A percentile compares a stretch with the other conserved stretches of the same genome.
Evolutionary conservation across 2,329 filamentous ascomycete species (phyloP).

Genomic region (Microcera coccophila): DNA sequence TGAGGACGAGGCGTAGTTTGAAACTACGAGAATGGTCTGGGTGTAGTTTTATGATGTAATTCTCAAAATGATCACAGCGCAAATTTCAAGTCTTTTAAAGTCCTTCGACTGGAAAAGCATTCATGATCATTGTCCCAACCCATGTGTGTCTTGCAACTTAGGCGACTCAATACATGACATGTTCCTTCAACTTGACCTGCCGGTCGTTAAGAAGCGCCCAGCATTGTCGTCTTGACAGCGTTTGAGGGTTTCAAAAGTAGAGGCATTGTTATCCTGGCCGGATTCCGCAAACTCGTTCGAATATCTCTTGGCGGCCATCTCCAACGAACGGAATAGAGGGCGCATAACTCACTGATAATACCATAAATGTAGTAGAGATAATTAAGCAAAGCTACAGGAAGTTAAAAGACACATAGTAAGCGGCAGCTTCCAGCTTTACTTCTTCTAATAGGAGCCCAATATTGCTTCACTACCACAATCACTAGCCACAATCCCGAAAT

Average conservation of each 20-base stretch:
- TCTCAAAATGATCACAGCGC: not conserved
- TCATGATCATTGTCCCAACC: not conserved
- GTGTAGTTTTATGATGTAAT: not conserved
- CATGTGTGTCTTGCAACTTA: slow-evolving; percentile 6
- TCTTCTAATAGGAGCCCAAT: no score
- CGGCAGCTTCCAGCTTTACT: no score
- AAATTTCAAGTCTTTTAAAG: not conserved
- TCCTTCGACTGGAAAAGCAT: not conserved
- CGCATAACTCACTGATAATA: slow-evolving; percentile 7
- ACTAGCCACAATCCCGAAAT: no score
- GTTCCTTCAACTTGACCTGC: slow-evolving; percentile 14
- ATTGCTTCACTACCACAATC: no score
- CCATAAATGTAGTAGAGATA: slow-evolving; percentile 9
- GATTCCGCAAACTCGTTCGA: slow-evolving; percentile 12
- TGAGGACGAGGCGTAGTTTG: not conserved
- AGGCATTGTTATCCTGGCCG: slow-evolving; percentile 7
- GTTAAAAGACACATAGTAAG: no score
- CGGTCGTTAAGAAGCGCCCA: slow-evolving; percentile 10
- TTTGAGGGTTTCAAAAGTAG: slow-evolving; percentile 29
- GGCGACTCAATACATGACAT: slow-evolving; percentile 12
- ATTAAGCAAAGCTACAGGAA: no score
- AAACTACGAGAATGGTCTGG: not conserved
- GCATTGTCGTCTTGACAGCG: slow-evolving; percentile 9
- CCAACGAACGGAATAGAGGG: slow-evolving; percentile 14
- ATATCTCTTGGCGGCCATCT: slow-evolving; percentile 11